These are phyloP conservation scores for Cinchona pubescens DNA, from an alignment of 257 asterid species.

Conservation along the genomic window DNA sequence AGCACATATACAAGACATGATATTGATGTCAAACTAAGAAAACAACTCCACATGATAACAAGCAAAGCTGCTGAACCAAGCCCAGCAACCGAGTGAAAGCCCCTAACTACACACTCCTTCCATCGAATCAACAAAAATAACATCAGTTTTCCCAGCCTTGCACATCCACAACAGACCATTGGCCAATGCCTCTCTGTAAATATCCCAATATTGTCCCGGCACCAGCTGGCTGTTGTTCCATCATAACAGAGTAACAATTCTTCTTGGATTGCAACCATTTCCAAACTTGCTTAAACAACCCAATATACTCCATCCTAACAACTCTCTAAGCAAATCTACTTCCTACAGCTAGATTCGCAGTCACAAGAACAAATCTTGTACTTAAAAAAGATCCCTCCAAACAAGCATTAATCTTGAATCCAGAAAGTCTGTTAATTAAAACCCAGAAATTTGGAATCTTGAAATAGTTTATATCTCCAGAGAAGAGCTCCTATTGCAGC, in stretches of 20 bases:
- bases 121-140: conserved; percentile 63
- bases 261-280: conserved; percentile 82
- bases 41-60: conserved; percentile 95
- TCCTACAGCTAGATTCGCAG: not conserved
- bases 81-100: conserved; percentile 62
- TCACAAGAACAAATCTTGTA: conserved; percentile 4
- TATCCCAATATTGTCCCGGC: conserved; percentile 66
- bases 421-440: conserved; percentile 13
- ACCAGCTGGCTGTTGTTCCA: conserved; percentile 47
- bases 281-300: conserved; percentile 86
- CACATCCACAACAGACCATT: conserved; percentile 76
- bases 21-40: conserved; percentile 89
- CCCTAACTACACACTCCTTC: conserved; percentile 68
- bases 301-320: conserved; percentile 86
- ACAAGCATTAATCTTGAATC: conserved; percentile 13
- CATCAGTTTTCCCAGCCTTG: conserved; percentile 48
- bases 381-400: not conserved
- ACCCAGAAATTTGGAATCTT: conserved; percentile 24
- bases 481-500: conserved; percentile 19
- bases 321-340: conserved; percentile 8
- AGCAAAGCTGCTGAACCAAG: conserved; percentile 92
- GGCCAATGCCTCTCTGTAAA: conserved; percentile 95
- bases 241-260: conserved; percentile 63
- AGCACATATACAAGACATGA: conserved; percentile 87
- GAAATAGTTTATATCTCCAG: conserved; percentile 29